Evolutionary conservation across 1,284 basidiomycete species (phyloP), one percentile per base, ranked within the genome.

Genomic region (Sanghuangporus sanghuang): DNA sequence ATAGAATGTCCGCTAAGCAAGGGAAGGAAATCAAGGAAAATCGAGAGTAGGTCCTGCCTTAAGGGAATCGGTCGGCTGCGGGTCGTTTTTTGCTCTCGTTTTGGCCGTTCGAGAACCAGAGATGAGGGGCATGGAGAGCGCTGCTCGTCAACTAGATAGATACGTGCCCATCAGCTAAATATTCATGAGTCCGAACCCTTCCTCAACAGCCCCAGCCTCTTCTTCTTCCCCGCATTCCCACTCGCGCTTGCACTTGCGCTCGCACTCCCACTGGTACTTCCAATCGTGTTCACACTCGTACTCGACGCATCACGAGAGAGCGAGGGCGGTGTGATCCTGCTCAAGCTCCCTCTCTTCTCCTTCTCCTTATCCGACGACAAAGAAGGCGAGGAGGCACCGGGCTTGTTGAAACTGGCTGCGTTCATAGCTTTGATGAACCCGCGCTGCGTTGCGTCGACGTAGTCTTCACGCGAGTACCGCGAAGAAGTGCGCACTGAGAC

Each of bases 401-500:
- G 2, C 5, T 32, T 32, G 27, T 32, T 32, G 5, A 32, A 32
- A 32, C 3, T 32, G 27, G 62, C 49, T n/a, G 61, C 65, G 38
- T 50, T 40, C 65, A 66, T 66, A 11, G 65, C 59, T 39, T 63
- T 63, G 6, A 66, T 63, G 58, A 66, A 61, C 12, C 65, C 62
- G 21, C 87, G 77, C 70, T 89, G 88, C 8, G 87, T 89, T 5
- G 86, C 85, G 69, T 89, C 87, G 9, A 89, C 75, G 66, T 90
- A 89, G 54, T 82, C 79, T 57, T 86, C 83, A 44, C 84, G 76
- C 63, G 16, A 16, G 66, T 86, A 79, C 7, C 80, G 78, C 65
- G 78, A 81, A 32, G 78, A 71, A 0, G 87, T 89, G 72, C 87
- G 88, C 46, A 90, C 78, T 0, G 83, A 81, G 18, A 90, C 76